phyloP scores from a whole-genome alignment of 1,284 basidiomycete species.

The Agaricales sp. region DNA sequence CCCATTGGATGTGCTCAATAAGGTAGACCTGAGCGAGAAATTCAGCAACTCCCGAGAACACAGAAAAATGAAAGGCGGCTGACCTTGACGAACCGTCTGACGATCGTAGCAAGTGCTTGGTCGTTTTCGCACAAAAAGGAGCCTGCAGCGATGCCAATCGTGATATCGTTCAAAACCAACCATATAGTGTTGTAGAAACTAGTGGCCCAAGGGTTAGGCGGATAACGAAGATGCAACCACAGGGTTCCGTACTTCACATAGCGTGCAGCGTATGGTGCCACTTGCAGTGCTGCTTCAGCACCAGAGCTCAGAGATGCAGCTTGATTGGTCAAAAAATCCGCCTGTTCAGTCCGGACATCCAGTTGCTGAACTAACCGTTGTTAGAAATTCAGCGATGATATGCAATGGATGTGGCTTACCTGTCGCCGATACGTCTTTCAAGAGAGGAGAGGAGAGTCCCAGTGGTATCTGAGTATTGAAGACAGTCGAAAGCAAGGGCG shows the following conservation, averaged over 20 bases:
- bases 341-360: slow-evolving; percentile 34
- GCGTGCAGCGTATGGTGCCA: slow-evolving; percentile 27
- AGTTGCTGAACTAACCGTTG: slow-evolving; percentile 35
- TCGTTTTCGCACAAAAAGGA: slow-evolving; percentile 60
- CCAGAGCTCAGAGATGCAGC: slow-evolving; percentile 22
- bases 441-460: slow-evolving; percentile 8
- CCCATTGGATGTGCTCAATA: slow-evolving; percentile 38
- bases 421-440: slow-evolving; percentile 28
- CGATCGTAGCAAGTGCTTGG: slow-evolving; percentile 24
- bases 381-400: background rate
- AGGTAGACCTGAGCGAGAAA: slow-evolving; percentile 26
- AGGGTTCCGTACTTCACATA: slow-evolving; percentile 46
- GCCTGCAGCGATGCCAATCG: slow-evolving; percentile 67
- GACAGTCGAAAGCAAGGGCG: background rate
- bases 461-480: background rate
- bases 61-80: slow-evolving; percentile 3
- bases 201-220: slow-evolving; percentile 3
- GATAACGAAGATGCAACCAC: slow-evolving; percentile 3
- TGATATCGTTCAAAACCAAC: slow-evolving; percentile 86
- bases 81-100: slow-evolving; percentile 35
- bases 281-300: slow-evolving; percentile 15
- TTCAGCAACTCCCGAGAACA: slow-evolving; percentile 8
- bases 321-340: slow-evolving; percentile 29
- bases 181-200: slow-evolving; percentile 90
- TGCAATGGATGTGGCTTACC: slow-evolving; percentile 14